Evolutionary conservation across 257 asterid genomes (phyloP).

Genomic region (Solanum virginianum): DNA sequence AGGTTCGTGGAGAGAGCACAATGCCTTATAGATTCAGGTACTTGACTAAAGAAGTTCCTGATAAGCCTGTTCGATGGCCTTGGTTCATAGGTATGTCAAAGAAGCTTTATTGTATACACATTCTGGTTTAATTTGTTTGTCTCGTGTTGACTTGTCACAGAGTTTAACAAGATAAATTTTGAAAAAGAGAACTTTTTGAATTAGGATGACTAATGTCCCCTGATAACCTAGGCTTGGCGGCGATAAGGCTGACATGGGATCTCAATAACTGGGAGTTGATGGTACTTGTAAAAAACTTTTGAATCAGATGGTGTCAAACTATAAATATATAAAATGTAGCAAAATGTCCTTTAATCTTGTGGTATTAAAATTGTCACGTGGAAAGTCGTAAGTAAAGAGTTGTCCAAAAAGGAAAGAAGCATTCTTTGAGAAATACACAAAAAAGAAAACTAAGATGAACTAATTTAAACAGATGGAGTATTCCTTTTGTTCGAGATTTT

Average conservation of each 20-base stretch:
- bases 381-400: neutral
- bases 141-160: neutral
- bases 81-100: conserved; percentile 53
- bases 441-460: neutral
- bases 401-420: neutral
- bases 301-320: no score
- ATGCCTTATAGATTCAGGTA: conserved; percentile 84
- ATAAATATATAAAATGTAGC: neutral
- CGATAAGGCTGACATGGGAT: no score
- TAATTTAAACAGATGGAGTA: neutral
- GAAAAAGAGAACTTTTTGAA: no score
- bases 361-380: neutral
- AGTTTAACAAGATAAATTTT: neutral
- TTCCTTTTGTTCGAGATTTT: neutral
- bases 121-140: neutral
- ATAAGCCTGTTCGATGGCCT: conserved; percentile 70
- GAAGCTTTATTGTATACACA: neutral
- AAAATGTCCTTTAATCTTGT: neutral
- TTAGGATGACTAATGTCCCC: no score
- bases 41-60: conserved; percentile 74
- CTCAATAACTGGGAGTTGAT: no score
- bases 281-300: no score
- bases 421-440: neutral
- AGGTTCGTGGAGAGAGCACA: conserved; percentile 53
- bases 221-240: no score